A percentile compares a stretch with the other conserved stretches of the same genome.
Evolutionary conservation across 345 rosid genomes (phyloP).

Genomic region (Brassica incana): DNA sequence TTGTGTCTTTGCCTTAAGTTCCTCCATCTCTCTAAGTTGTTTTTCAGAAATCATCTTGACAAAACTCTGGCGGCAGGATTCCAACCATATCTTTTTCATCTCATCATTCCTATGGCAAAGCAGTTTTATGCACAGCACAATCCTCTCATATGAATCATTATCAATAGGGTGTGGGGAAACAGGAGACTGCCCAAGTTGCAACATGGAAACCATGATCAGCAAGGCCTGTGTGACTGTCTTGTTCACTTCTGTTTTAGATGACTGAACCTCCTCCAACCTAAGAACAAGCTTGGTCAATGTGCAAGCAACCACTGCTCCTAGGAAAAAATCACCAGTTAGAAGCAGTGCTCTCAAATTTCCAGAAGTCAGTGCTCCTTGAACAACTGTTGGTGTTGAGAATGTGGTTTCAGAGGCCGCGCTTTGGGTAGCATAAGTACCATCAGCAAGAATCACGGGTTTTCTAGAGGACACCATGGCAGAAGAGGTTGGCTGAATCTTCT

Average conservation of each 20-base stretch:
- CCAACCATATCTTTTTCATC: conserved; percentile 83
- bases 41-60: conserved; percentile 96
- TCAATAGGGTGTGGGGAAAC: conserved; percentile 93
- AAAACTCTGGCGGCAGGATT: conserved; percentile 87
- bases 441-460: conserved; percentile 86
- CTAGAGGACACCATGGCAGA: conserved; percentile 67
- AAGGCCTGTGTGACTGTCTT: conserved; percentile 62
- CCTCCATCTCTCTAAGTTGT: conserved; percentile 80
- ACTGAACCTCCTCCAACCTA: conserved; percentile 93
- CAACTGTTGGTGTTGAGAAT: conserved; percentile 70
- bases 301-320: conserved; percentile 96
- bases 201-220: conserved; percentile 86
- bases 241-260: conserved; percentile 76
- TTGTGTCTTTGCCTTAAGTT: conserved; percentile 90
- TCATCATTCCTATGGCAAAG: conserved; percentile 82
- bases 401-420: conserved; percentile 94
- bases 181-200: conserved; percentile 91
- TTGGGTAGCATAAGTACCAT: conserved; percentile 89
- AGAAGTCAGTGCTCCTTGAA: conserved; percentile 71
- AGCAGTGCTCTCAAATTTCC: conserved; percentile 85
- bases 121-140: conserved; percentile 73
- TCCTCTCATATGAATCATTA: conserved; percentile 86
- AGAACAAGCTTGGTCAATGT: conserved; percentile 85
- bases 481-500: conserved; percentile 55
- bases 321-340: conserved; percentile 94